Percentiles rank a stretch among this genome's conserved stretches.
phyloP scores from a whole-genome alignment of 257 asterid genomes.

The Ajuga chamaepitys region DNA sequence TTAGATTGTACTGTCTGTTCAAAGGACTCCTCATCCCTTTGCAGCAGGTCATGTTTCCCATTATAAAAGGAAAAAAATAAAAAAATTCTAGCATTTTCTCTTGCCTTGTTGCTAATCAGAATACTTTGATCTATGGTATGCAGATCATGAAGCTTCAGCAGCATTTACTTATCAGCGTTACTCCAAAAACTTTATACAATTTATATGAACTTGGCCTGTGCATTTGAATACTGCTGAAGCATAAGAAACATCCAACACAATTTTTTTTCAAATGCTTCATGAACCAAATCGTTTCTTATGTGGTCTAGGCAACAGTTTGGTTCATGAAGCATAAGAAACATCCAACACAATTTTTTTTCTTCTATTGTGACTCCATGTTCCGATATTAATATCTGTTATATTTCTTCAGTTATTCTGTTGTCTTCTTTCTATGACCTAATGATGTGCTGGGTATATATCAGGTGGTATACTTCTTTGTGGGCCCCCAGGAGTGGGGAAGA shows the following conservation, averaged over 20 bases:
- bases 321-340: conserved; percentile 4
- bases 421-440: conserved; percentile 1
- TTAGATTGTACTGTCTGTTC: no score
- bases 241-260: no score
- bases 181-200: not conserved
- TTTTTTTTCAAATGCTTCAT: no score
- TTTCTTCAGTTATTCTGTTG: not conserved
- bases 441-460: conserved; percentile 28
- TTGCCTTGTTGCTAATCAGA: not conserved
- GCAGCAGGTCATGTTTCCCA: no score
- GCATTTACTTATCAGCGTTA: not conserved
- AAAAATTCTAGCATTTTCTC: not conserved
- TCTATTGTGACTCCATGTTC: not conserved
- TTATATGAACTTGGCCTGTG: not conserved
- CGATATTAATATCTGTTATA: not conserved
- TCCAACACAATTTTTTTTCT: not conserved
- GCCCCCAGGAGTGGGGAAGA: conserved; percentile 99
- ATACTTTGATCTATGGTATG: not conserved
- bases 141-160: not conserved
- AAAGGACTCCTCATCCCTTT: no score
- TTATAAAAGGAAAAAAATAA: no score
- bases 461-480: conserved; percentile 99
- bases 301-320: conserved; percentile 3
- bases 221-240: no score
- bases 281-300: not conserved